Conservation (phyloP, 2,329 filamentous ascomycete genomes). For the Colletotrichum limetticola region DNA sequence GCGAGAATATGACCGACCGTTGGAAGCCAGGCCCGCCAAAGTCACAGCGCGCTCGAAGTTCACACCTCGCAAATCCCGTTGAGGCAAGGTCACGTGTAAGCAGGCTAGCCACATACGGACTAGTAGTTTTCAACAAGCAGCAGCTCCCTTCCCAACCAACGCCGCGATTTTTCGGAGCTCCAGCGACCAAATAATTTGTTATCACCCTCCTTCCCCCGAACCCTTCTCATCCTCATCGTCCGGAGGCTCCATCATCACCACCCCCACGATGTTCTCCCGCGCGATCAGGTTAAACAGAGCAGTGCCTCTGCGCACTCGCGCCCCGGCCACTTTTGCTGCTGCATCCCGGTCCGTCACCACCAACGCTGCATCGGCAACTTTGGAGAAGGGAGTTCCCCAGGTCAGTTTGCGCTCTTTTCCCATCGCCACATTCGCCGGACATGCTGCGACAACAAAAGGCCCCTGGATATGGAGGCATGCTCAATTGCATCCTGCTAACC, state of each 20-base stretch:
- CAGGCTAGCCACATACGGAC: conserved; percentile 39
- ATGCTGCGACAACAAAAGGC: not conserved
- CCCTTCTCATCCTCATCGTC: conserved; percentile 44
- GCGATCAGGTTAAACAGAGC: conserved; percentile 71
- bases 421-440: conserved; percentile 1
- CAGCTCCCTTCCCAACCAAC: conserved; percentile 46
- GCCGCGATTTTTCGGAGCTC: conserved; percentile 57
- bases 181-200: conserved; percentile 45
- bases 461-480: not conserved
- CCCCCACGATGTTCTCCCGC: conserved; percentile 74
- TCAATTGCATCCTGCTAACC: conserved; percentile 19
- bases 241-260: conserved; percentile 44
- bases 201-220: conserved; percentile 41
- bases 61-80: conserved; percentile 35
- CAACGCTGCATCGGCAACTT: conserved; percentile 90
- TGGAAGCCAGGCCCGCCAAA: conserved; percentile 29
- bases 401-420: conserved; percentile 45
- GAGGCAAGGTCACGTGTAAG: conserved; percentile 40
- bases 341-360: conserved; percentile 87
- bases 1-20: conserved; percentile 22
- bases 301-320: conserved; percentile 66
- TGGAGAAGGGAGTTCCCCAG: conserved; percentile 76
- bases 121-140: conserved; percentile 52
- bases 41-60: not conserved
- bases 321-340: conserved; percentile 55